phyloP scores from a whole-genome alignment of 257 asterid genomes.

The Fraxinus americana region DNA sequence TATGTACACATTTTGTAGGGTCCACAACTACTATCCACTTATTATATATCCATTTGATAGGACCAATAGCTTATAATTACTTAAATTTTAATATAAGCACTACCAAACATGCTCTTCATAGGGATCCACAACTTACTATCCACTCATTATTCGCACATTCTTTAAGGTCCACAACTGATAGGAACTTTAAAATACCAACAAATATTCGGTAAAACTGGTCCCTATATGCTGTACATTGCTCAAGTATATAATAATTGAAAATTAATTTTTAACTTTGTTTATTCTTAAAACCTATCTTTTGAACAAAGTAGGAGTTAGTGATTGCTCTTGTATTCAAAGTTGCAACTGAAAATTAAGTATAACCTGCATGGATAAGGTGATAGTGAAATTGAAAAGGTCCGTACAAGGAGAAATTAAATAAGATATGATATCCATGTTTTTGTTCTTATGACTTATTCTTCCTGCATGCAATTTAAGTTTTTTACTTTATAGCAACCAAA shows the following conservation, averaged over 20 bases:
- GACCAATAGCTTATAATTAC: too few species aligned
- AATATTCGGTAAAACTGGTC: not conserved
- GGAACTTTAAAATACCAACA: too few species aligned
- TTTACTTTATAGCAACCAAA: not conserved
- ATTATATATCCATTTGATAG: too few species aligned
- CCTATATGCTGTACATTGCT: not conserved
- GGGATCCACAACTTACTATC: too few species aligned
- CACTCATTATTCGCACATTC: too few species aligned
- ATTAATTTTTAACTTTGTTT: not conserved
- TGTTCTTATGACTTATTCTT: not conserved
- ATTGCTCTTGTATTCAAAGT: not conserved
- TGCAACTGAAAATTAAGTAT: not conserved
- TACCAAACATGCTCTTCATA: too few species aligned
- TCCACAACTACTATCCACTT: too few species aligned
- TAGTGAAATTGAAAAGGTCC: not conserved
- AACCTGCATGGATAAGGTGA: not conserved
- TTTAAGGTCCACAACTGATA: too few species aligned
- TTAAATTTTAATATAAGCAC: too few species aligned
- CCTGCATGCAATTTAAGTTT: not conserved
- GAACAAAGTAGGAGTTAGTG: not conserved
- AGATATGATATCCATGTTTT: not conserved
- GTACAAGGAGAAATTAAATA: not conserved
- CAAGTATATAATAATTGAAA: not conserved
- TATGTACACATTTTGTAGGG: too few species aligned
- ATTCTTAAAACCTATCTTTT: not conserved